Evolutionary conservation across 164 flowering plant genomes (phyloP).

Genomic region (Sextonia rubra): DNA sequence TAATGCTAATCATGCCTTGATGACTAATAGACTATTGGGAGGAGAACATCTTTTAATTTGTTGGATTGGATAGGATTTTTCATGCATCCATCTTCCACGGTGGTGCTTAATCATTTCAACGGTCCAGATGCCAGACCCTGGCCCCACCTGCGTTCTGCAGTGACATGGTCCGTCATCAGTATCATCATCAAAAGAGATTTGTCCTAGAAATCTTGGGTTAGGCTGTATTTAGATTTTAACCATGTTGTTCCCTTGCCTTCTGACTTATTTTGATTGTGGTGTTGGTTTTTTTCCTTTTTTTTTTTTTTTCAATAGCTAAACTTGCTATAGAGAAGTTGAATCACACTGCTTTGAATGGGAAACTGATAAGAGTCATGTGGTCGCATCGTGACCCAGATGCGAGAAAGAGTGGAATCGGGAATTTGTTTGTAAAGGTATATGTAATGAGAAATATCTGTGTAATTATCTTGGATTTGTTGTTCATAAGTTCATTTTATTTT

Average conservation of each 20-base stretch:
- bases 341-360: conserved; percentile 58
- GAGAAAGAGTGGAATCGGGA: conserved; percentile 72
- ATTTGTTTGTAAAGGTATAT: conserved; percentile 81
- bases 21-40: not conserved
- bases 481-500: not conserved
- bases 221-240: no score
- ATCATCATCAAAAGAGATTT: no score
- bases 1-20: no score
- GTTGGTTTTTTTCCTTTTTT: not conserved
- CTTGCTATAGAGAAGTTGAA: conserved; percentile 63
- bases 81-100: not conserved
- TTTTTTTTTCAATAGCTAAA: conserved; percentile 35
- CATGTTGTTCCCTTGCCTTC: not conserved
- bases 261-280: not conserved
- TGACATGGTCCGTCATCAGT: no score
- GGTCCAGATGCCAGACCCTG: not conserved
- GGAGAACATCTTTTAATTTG: no score
- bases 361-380: conserved; percentile 60
- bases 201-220: no score
- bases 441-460: not conserved
- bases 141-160: not conserved
- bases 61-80: no score
- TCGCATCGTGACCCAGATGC: conserved; percentile 69
- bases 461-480: not conserved
- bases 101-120: not conserved